Base-by-base conservation (phyloP, 2,329 filamentous ascomycete species). In the Sarocladiaceae sp. region DNA sequence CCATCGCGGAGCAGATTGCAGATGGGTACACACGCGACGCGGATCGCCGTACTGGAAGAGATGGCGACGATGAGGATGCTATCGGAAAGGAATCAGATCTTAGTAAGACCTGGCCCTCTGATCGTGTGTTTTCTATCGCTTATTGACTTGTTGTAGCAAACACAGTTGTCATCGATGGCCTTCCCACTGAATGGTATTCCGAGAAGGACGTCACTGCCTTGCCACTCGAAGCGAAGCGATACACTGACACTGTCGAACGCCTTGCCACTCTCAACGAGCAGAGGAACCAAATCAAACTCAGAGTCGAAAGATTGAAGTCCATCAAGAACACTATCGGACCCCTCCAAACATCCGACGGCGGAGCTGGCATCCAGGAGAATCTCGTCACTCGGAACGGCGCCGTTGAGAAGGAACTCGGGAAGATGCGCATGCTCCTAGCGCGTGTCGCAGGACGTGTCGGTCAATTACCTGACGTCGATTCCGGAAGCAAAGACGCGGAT, bases 1-100 rank as follows among this genome's bases (percentile, higher is more conserved):
- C 85, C 54, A 74, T 88, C 15, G 82, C 83, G 2, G 82, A 86
- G 65, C 83, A 88, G 64, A 79, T 88, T 33, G 81, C 85, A 60
- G 63, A 64, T 39, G 64, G 85, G 34, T 88, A 87, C 59, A 73
- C 73, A 60, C 61, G 62, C 5, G 63, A 65, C 12, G 64, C 63
- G 4, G 68, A 72, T 31, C 66, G 67, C 29, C 63, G 58, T 34
- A 60, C 62, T 42, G 55, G 54, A 9, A 62, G 59, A 1, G 43
- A 46, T 18, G 57, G 48, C 2, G 59, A 64, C 47, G 65, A 63
- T 21, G 66, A 61, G 35, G 67, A 58, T 4, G 57, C 63, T 1
- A 58, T 70, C 19, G 59, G 53, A 23, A 55, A 58, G 24, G 67
- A 69, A 18, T 58, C 66, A 9, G 73, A 78, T 52, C 55, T 76